phyloP scores from a whole-genome alignment of 1,284 basidiomycete species.

The Austroboletus novae-zelandiae region DNA sequence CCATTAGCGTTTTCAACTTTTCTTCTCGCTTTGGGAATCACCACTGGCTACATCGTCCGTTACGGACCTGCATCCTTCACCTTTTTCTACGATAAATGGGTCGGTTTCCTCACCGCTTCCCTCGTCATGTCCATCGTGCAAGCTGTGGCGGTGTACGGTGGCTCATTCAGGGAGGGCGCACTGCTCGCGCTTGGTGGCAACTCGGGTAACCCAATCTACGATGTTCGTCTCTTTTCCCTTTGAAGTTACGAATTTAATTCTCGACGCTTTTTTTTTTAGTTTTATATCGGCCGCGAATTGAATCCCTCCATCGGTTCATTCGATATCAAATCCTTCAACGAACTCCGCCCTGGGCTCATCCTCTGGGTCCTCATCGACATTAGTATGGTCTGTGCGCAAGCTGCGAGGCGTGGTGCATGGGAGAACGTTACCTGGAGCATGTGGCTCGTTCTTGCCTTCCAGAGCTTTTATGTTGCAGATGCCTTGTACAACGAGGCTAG shows the following conservation, averaged over 20 bases:
- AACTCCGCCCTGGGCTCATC: conserved; percentile 93
- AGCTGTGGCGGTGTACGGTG: conserved; percentile 70
- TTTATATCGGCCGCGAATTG: conserved; percentile 94
- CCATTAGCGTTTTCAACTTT: conserved; percentile 81
- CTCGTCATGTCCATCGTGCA: conserved; percentile 79
- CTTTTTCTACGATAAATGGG: conserved; percentile 90
- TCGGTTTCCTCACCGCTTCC: conserved; percentile 85
- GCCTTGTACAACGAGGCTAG: conserved; percentile 85
- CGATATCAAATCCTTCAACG: conserved; percentile 98
- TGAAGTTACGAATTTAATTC: not conserved
- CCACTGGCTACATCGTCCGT: conserved; percentile 65
- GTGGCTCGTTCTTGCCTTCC: conserved; percentile 86
- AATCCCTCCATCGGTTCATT: conserved; percentile 89
- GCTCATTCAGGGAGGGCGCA: conserved; percentile 66
- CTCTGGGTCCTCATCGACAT: conserved; percentile 93
- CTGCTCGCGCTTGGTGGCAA: conserved; percentile 93
- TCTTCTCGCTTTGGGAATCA: conserved; percentile 73
- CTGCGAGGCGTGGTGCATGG: conserved; percentile 70
- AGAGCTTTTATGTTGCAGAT: conserved; percentile 87
- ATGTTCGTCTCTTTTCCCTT: conserved; percentile 54
- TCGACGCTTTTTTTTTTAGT: conserved; percentile 50
- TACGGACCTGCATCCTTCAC: conserved; percentile 82
- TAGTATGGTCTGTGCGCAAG: conserved; percentile 91
- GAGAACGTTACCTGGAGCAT: conserved; percentile 83
- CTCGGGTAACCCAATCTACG: conserved; percentile 85